Evolutionary conservation across 495 filamentous ascomycete species (phyloP).

Genomic region (Ramalina intermedia): DNA sequence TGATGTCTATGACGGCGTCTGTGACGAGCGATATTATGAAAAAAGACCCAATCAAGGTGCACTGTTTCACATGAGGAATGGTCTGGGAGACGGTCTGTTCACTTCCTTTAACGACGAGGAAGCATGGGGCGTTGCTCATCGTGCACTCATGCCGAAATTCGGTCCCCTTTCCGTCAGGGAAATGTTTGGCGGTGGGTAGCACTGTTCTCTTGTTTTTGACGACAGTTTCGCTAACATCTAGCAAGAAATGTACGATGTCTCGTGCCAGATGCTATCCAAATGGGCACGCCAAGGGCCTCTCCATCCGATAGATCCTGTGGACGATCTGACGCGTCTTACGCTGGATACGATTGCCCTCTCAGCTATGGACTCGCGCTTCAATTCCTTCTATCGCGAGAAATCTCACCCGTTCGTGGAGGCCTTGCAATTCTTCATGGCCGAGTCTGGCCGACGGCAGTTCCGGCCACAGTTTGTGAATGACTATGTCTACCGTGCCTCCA

Average conservation of each 20-base stretch:
- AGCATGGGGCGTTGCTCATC: constrained; percentile 59
- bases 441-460: constrained; percentile 34
- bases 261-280: constrained; percentile 52
- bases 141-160: constrained; percentile 53
- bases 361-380: constrained; percentile 62
- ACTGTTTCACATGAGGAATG: constrained; percentile 42
- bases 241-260: constrained; percentile 58
- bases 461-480: constrained; percentile 37
- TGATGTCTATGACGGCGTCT: constrained; percentile 48
- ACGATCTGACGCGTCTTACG: constrained; percentile 64
- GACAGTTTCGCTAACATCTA: too few species aligned
- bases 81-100: constrained; percentile 53
- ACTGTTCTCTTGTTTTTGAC: too few species aligned
- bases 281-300: constrained; percentile 53
- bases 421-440: constrained; percentile 45
- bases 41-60: constrained; percentile 33
- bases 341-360: constrained; percentile 62
- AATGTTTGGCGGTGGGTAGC: constrained; percentile 38
- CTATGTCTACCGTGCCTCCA: constrained; percentile 31
- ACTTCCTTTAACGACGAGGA: constrained; percentile 46
- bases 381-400: constrained; percentile 54
- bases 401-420: constrained; percentile 53
- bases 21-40: constrained; percentile 50
- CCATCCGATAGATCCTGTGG: constrained; percentile 41
- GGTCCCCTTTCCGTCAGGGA: constrained; percentile 50